These are phyloP conservation scores for Inonotus obliquus DNA, from an alignment of 1,284 basidiomycete genomes.

Conservation along the genomic window DNA sequence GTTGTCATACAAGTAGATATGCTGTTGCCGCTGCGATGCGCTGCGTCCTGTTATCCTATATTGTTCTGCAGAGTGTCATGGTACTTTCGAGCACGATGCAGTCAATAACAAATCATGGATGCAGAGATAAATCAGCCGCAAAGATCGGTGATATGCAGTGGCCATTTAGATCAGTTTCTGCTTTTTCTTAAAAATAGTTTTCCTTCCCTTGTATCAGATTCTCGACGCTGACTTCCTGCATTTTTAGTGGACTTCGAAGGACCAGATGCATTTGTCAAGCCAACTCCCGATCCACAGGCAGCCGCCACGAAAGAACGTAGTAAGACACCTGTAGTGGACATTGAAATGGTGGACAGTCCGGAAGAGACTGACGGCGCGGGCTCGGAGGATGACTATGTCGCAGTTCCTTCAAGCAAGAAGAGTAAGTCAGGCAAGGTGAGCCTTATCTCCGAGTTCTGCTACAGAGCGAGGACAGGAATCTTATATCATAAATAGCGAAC, in stretches of 20 bases:
- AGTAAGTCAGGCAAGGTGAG: constrained; percentile 41
- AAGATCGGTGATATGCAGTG: background rate
- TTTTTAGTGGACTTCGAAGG: constrained; percentile 16
- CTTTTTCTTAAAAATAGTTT: background rate
- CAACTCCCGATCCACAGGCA: background rate
- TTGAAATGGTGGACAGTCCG: constrained; percentile 27
- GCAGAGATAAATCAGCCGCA: background rate
- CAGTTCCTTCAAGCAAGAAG: constrained; percentile 34
- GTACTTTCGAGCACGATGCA: background rate
- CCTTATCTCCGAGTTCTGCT: constrained; percentile 17
- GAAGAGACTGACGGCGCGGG: constrained; percentile 22
- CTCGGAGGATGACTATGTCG: constrained; percentile 66
- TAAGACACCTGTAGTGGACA: background rate
- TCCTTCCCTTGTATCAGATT: background rate
- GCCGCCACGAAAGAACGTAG: constrained; percentile 1
- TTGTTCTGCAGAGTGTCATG: background rate
- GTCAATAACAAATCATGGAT: background rate
- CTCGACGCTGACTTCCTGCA: background rate
- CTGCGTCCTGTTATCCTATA: background rate
- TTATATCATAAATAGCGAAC: constrained; percentile 20
- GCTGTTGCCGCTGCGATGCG: background rate
- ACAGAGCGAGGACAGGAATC: constrained; percentile 7
- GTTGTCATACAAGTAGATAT: background rate
- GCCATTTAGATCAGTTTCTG: background rate
- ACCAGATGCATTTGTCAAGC: constrained; percentile 13